Evolutionary conservation across 164 flowering plant genomes (phyloP), one percentile per base, ranked within the genome.

Genomic region (Cinnamomum micranthum): DNA sequence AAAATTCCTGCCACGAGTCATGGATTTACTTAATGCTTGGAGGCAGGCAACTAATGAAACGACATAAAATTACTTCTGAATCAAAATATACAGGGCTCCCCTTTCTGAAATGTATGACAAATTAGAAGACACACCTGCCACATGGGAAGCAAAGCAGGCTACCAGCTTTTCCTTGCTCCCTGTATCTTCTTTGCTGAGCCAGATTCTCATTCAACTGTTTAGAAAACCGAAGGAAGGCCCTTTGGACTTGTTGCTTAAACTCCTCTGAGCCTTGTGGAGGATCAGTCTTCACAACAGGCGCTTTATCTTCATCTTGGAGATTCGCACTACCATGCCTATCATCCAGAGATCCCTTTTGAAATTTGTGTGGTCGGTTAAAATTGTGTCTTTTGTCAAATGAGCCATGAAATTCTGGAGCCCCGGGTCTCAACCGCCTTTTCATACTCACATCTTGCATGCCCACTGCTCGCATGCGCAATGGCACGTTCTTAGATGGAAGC

Each of bases 71-170:
- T 78, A 76, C 73, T 71, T 76, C 77, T 78, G 74, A 72, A 80
- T 72, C 63, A 76, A 80, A 77, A 71, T 50, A 73, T 72, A 62
- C 22, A 50, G 77, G 41, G 72, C 71, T 79, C 77, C 84, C 74
- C 74, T 80, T 63, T 76, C 76, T 81, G 77, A 84, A 79, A 73
- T 60, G 65, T 60, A 75, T 75, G 62, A 72, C 50, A 47, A 76
- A 74, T 68, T 69, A 82, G 80, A 88, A 75, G 77, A 87, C 93
- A 83, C 71, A 90, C 95, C 93, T 92, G 89, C 88, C 86, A 80
- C 97, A 92, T 41, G 87, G 84, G 84, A 70, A 74, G 86, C 95
- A 92, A 70, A 74, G 82, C 27, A 90, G 77, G 74, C 62, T 75
- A 75, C 85, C 85, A 76, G 76, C 78, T 73, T 82, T 82, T 73